Evolutionary conservation across 371 early-diverging fungal genomes (phyloP).

Genomic region (Capillidium rhysosporum): DNA sequence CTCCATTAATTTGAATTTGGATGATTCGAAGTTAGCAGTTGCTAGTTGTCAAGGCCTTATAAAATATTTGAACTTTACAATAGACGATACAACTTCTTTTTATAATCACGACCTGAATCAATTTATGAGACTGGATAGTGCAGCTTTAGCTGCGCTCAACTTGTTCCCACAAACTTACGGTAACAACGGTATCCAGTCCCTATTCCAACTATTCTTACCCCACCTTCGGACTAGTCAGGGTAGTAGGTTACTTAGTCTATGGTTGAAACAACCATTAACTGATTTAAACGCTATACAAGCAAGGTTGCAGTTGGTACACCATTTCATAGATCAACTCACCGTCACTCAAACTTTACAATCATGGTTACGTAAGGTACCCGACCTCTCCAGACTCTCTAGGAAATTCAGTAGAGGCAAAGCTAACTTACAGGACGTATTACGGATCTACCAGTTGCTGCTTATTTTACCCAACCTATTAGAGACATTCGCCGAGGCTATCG

Average conservation of each 20-base stretch:
- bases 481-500: constrained; percentile 22
- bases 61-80: constrained; percentile 49
- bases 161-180: constrained; percentile 36
- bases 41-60: constrained; percentile 60
- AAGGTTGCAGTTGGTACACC: constrained; percentile 60
- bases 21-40: constrained; percentile 37
- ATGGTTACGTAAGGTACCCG: constrained; percentile 39
- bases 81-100: constrained; percentile 49
- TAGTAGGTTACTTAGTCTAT: constrained; percentile 63
- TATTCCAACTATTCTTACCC: constrained; percentile 65
- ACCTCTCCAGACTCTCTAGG: constrained; percentile 67
- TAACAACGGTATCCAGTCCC: constrained; percentile 32
- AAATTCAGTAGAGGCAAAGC: constrained; percentile 65
- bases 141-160: constrained; percentile 76
- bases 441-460: constrained; percentile 74
- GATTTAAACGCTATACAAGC: constrained; percentile 33
- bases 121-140: constrained; percentile 80
- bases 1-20: not conserved
- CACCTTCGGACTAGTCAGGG: constrained; percentile 85
- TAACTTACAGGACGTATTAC: constrained; percentile 69
- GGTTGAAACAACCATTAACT: constrained; percentile 88
- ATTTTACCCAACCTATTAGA: constrained; percentile 43
- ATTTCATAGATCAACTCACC: constrained; percentile 44
- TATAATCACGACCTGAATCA: constrained; percentile 57
- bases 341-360: constrained; percentile 46